Evolutionary conservation across 176 grass and related monocot species (phyloP).

Genomic region (Lolium multiflorum): DNA sequence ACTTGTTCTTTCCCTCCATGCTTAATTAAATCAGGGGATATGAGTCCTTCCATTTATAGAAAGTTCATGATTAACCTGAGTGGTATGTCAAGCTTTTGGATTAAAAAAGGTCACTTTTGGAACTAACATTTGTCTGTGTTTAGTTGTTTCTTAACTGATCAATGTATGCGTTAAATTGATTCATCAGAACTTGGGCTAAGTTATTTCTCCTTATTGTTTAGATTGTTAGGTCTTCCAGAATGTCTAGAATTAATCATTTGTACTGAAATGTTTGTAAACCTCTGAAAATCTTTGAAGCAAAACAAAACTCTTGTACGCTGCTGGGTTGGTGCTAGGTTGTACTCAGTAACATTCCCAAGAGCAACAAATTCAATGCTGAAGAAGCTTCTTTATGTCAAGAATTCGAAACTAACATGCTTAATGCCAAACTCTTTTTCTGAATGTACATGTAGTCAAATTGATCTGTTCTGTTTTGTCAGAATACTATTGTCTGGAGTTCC

Average conservation of each 20-base stretch:
- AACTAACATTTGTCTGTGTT: background rate
- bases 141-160: background rate
- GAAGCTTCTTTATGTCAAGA: constrained; percentile 8
- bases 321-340: background rate
- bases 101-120: background rate
- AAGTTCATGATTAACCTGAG: background rate
- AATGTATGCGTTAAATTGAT: background rate
- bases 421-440: background rate
- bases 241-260: background rate
- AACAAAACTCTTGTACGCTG: background rate
- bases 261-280: background rate
- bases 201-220: background rate
- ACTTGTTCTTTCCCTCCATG: background rate
- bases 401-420: background rate
- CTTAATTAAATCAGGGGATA: background rate
- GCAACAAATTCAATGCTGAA: background rate
- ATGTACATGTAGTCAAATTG: background rate
- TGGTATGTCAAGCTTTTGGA: background rate
- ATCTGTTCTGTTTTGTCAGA: background rate
- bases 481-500: background rate
- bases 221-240: constrained; percentile 11
- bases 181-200: background rate
- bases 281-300: background rate
- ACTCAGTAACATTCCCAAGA: background rate
- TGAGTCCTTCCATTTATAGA: background rate